Percentiles rank a stretch among this genome's conserved stretches.
Conservation (phyloP, 1,284 basidiomycete species). For the Ceratobasidium sp. region DNA sequence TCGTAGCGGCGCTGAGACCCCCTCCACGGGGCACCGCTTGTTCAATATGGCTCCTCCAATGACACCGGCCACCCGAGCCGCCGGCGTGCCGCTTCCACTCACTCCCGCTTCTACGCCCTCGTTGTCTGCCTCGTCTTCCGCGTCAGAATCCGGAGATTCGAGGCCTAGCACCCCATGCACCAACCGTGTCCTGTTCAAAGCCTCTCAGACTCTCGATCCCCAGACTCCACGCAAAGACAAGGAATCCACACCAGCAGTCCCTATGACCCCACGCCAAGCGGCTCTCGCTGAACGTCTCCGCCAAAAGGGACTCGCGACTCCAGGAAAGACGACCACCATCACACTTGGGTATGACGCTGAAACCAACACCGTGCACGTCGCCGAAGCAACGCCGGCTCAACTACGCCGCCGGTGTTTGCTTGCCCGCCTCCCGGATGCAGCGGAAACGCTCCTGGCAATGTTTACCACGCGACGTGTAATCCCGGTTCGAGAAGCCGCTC, state of each 20-base stretch:
- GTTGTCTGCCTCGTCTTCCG: constrained; percentile 51
- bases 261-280: constrained; percentile 63
- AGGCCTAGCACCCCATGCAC: constrained; percentile 67
- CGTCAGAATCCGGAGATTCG: constrained; percentile 46
- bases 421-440: constrained; percentile 74
- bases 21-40: not conserved
- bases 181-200: constrained; percentile 26
- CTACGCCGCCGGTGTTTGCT: constrained; percentile 73
- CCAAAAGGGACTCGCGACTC: constrained; percentile 63
- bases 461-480: constrained; percentile 65
- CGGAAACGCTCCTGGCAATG: constrained; percentile 68
- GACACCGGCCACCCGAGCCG: constrained; percentile 24
- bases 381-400: constrained; percentile 69
- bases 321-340: constrained; percentile 60
- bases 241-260: constrained; percentile 30
- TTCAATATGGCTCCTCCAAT: constrained; percentile 5
- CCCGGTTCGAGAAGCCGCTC: constrained; percentile 65
- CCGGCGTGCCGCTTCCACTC: constrained; percentile 27
- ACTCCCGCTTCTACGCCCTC: constrained; percentile 28
- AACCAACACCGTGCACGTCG: constrained; percentile 19
- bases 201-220: not conserved
- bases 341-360: constrained; percentile 28
- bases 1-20: not conserved
- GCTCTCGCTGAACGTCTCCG: constrained; percentile 80
- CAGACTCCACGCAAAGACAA: constrained; percentile 27